Conservation (phyloP, 2,329 filamentous ascomycete genomes). For the Xylaria sp. region DNA sequence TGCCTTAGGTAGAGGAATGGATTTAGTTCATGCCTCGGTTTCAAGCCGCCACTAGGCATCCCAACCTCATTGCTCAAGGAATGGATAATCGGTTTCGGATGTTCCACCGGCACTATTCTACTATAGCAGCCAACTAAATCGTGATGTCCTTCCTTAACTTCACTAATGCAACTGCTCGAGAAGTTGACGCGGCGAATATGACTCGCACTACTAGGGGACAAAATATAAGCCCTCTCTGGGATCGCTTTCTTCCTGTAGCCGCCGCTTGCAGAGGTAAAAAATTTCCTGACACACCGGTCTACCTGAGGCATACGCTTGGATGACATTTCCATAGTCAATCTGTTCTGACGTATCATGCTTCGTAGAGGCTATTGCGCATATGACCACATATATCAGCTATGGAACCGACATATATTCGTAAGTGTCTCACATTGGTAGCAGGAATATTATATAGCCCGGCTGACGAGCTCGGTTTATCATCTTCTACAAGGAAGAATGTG, state of each 20-base stretch:
- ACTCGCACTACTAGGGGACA: conserved; percentile 35
- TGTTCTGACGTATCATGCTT: conserved; percentile 45
- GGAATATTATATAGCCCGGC: background rate
- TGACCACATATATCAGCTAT: conserved; percentile 43
- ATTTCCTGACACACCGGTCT: conserved; percentile 12
- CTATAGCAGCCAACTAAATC: conserved; percentile 42
- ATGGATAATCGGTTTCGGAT: conserved; percentile 41
- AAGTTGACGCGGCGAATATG: conserved; percentile 40
- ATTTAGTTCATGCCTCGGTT: conserved; percentile 44
- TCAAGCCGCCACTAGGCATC: conserved; percentile 36
- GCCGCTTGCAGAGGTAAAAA: too few species aligned
- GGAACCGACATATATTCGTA: conserved; percentile 48
- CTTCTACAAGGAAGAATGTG: conserved; percentile 49
- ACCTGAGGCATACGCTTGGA: conserved; percentile 43
- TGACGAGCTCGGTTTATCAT: conserved; percentile 26
- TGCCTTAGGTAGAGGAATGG: conserved; percentile 34
- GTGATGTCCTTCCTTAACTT: conserved; percentile 46
- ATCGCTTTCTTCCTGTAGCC: background rate
- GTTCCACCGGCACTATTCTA: conserved; percentile 41
- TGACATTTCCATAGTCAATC: conserved; percentile 43
- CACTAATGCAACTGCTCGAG: conserved; percentile 44
- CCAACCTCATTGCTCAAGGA: conserved; percentile 35
- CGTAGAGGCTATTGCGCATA: conserved; percentile 45
- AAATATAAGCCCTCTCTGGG: conserved; percentile 4
- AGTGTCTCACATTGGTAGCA: conserved; percentile 21